These are phyloP conservation scores for Tolypocladium sp. DNA, from an alignment of 2,329 filamentous ascomycete genomes.

Conservation along the genomic window DNA sequence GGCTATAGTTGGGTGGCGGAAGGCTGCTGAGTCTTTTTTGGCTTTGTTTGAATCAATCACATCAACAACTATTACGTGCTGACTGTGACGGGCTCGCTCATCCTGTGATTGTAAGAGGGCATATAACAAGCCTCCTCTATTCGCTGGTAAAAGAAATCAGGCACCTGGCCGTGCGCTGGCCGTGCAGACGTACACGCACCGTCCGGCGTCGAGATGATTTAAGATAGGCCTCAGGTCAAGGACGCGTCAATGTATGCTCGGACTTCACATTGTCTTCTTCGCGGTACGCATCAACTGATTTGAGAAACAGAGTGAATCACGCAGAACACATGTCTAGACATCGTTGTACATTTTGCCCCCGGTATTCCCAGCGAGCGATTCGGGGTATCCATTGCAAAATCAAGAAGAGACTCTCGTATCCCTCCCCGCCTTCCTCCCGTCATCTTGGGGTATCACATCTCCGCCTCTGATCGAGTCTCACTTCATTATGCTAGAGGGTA, in stretches of 20 bases:
- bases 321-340: not conserved
- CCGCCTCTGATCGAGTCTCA: not conserved
- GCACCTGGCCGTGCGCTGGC: too few relatives aligned
- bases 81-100: not conserved
- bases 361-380: constrained; percentile 8
- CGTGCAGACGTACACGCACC: too few relatives aligned
- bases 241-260: not conserved
- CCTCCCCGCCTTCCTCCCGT: not conserved
- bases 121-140: too few relatives aligned
- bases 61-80: not conserved
- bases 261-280: not conserved
- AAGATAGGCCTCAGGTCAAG: too few relatives aligned
- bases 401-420: not conserved
- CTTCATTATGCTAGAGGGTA: not conserved
- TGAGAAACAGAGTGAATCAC: not conserved
- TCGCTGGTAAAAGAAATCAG: too few relatives aligned
- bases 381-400: constrained; percentile 10
- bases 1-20: not conserved
- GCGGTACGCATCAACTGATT: not conserved
- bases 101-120: not conserved
- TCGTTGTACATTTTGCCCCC: not conserved
- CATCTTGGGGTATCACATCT: not conserved
- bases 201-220: too few relatives aligned
- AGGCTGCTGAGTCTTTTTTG: not conserved
- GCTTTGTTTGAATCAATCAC: not conserved